Base-by-base conservation (phyloP, 2,329 filamentous ascomycete genomes). In the Xylariomycetidae sp. region DNA sequence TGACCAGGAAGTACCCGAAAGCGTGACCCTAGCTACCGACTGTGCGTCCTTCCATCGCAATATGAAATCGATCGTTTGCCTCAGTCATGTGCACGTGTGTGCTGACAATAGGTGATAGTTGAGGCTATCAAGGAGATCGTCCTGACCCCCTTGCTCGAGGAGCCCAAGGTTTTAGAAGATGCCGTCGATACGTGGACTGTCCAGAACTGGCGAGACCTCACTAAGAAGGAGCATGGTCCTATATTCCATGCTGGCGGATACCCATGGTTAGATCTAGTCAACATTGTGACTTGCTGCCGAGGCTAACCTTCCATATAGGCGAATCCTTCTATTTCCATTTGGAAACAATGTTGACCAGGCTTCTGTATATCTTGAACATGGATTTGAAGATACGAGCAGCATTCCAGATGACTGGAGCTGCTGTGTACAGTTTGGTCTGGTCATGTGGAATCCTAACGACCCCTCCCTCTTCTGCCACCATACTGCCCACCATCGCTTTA, bases 301-400 rank as follows among this genome's bases (percentile, higher is more conserved):
- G n/a, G n/a, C n/a, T n/a, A n/a, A n/a, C n/a, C n/a, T n/a, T n/a
- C n/a, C n/a, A n/a, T 28, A 15, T 43, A 89, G 85, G 92, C 85
- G 90, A 52, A 83, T 97, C 50, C 75, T 98, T 11, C 88, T 98
- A 58, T 98, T 98, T 55, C 90, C 92, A 0, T 88, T 82, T 44
- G 92, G 92, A 32, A 98, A 98, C 59, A 90, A 94, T 47, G 85
- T 89, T 36, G 90, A 97, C 46, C 85, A 87, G 54, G 88, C 85
- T 29, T 97, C 92, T 5, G 87, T 98, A 58, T 98, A 97, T 61
- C 77, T 98, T 15, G 92, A 98, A 60, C 92, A 97, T 59, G 92
- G 88, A 27, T 95, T 86, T 63, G 84, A 87, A 18, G 77, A 79
- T 16, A 70, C 84, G 14, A 67, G 64, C 44, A 77, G 79, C 40